Conservation (phyloP, 305 asterid species). For the Fraxinus floribunda region DNA sequence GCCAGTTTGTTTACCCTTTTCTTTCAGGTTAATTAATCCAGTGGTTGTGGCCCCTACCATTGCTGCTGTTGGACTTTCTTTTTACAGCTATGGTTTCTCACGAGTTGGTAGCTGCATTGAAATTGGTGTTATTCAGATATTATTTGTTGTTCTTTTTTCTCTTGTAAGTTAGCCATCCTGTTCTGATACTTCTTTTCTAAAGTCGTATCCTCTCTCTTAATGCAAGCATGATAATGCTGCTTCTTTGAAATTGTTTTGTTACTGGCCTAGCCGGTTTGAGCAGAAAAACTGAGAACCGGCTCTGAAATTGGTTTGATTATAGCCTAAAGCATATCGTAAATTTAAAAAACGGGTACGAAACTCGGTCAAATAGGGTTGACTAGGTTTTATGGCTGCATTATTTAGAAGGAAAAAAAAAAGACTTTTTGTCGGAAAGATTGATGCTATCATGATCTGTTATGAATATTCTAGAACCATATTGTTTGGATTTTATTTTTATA, state of each 20-base stretch:
- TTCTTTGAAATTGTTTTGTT: background rate
- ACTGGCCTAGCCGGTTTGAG: background rate
- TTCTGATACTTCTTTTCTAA: background rate
- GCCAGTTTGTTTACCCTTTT: constrained; percentile 10
- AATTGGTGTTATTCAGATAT: constrained; percentile 82
- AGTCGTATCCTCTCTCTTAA: background rate
- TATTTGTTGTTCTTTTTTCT: constrained; percentile 76
- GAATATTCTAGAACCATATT: background rate
- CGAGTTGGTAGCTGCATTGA: constrained; percentile 88
- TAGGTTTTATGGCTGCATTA: background rate
- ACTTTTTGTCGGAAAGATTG: background rate
- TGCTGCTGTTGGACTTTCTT: constrained; percentile 98
- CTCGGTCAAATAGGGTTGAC: background rate
- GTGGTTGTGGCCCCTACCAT: constrained; percentile 93
- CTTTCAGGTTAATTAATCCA: constrained; percentile 86
- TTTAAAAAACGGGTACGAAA: background rate
- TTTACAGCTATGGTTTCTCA: constrained; percentile 93
- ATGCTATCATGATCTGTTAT: background rate
- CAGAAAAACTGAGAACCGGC: background rate
- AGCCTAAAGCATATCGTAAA: background rate
- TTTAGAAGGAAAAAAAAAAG: background rate
- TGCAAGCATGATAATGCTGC: background rate
- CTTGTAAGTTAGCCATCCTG: constrained; percentile 59
- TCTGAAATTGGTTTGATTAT: background rate
- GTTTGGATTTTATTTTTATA: background rate